Conservation (phyloP, 495 filamentous ascomycete species). For the Cairneyella variabilis region DNA sequence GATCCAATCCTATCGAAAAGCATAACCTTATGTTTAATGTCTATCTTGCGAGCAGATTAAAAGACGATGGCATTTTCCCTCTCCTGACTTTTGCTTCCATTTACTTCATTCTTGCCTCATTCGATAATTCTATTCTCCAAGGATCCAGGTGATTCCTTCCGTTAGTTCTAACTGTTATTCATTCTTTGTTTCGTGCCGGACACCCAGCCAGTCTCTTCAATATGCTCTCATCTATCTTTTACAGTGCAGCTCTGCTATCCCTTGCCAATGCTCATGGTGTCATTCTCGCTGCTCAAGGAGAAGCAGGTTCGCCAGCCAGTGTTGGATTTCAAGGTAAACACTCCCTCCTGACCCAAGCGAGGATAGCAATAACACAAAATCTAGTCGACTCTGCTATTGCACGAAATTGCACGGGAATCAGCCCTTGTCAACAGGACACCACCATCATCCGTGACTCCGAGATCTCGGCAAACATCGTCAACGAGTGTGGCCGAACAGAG, state of each 20-base stretch:
- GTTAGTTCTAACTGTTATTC: slow-evolving; percentile 32
- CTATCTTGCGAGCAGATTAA: background rate
- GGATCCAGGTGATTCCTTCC: slow-evolving; percentile 31
- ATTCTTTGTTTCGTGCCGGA: slow-evolving; percentile 34
- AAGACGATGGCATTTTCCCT: background rate
- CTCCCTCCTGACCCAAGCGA: background rate
- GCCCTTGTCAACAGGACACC: slow-evolving; percentile 48
- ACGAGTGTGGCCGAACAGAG: slow-evolving; percentile 47
- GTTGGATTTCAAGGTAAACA: slow-evolving; percentile 37
- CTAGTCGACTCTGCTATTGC: slow-evolving; percentile 37
- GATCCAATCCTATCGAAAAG: no score
- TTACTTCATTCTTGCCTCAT: slow-evolving; percentile 29
- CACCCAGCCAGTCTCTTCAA: slow-evolving; percentile 32
- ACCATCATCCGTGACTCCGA: slow-evolving; percentile 51
- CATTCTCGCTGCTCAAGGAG: slow-evolving; percentile 38
- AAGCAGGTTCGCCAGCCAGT: slow-evolving; percentile 33
- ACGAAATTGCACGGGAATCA: slow-evolving; percentile 47
- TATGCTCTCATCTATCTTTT: slow-evolving; percentile 32
- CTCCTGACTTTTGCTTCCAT: slow-evolving; percentile 17
- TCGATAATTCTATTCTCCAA: slow-evolving; percentile 23
- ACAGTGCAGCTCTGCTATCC: slow-evolving; percentile 34
- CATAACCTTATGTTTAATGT: no score
- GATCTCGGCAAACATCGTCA: slow-evolving; percentile 40
- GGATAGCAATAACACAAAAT: background rate
- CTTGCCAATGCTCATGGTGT: slow-evolving; percentile 36